phyloP scores from a whole-genome alignment of 306 rosid genomes.

The Gleditsia sinensis region DNA sequence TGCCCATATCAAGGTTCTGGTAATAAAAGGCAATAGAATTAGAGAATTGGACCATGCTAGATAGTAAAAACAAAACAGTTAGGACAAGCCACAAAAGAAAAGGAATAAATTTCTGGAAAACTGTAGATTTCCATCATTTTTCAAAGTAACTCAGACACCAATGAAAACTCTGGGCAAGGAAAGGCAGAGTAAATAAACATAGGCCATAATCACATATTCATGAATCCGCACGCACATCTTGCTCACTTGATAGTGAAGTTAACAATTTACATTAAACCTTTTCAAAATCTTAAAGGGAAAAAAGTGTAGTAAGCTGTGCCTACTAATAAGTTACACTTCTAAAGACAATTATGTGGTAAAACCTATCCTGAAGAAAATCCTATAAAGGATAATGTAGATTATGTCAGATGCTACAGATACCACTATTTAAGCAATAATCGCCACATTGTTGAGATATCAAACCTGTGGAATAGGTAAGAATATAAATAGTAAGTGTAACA shows the following conservation, averaged over 20 bases:
- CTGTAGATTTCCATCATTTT: neutral
- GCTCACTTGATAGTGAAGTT: neutral
- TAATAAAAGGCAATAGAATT: constrained; percentile 6
- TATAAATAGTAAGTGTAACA: neutral
- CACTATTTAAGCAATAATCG: neutral
- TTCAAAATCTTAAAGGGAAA: neutral
- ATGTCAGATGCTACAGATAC: neutral
- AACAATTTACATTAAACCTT: constrained; percentile 5
- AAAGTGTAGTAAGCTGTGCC: neutral
- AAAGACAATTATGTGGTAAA: neutral
- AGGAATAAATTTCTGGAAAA: neutral
- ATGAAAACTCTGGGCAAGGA: neutral
- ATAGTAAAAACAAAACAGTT: constrained; percentile 3
- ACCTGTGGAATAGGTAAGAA: neutral
- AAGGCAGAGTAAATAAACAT: neutral
- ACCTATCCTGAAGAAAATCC: neutral
- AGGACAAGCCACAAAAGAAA: neutral
- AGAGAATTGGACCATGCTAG: neutral
- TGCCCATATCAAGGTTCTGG: constrained; percentile 47
- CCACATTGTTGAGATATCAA: neutral
- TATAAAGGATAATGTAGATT: neutral
- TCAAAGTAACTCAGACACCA: neutral
- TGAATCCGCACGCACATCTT: neutral
- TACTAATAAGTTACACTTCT: neutral
- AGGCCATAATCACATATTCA: neutral